Conservation (phyloP, 2,329 filamentous ascomycete species). For the Aspergillus fumigatiaffinis region DNA sequence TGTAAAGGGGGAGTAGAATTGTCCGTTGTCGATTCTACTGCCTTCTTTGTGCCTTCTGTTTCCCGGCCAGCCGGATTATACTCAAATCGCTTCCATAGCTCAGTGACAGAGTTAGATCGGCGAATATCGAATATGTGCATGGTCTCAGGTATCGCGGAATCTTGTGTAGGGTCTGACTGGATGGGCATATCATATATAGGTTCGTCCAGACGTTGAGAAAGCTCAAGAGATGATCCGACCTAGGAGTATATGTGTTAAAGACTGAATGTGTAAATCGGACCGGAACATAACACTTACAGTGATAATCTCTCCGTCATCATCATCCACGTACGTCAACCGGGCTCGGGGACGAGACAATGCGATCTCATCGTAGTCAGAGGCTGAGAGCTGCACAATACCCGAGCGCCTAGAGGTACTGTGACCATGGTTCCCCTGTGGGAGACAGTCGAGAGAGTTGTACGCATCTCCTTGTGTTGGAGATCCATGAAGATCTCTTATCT, state of each 20-base stretch:
- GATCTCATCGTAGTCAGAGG: slow-evolving; percentile 42
- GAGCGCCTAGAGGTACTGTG: slow-evolving; percentile 8
- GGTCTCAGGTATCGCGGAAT: slow-evolving; percentile 15
- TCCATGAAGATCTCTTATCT: slow-evolving; percentile 35
- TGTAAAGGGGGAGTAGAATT: background rate
- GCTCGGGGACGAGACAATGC: slow-evolving; percentile 39
- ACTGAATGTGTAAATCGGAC: slow-evolving; percentile 10
- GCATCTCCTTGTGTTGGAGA: slow-evolving; percentile 14
- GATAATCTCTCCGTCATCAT: slow-evolving; percentile 45
- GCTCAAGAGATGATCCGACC: slow-evolving; percentile 47
- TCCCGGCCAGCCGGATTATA: slow-evolving; percentile 3
- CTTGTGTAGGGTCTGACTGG: slow-evolving; percentile 6
- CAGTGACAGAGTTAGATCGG: slow-evolving; percentile 36
- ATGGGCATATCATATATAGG: slow-evolving; percentile 20
- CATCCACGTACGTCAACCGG: slow-evolving; percentile 42
- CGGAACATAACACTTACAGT: slow-evolving; percentile 31
- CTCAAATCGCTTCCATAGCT: slow-evolving; percentile 37
- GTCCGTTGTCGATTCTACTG: background rate
- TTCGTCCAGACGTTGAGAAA: slow-evolving; percentile 45
- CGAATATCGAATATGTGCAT: slow-evolving; percentile 48
- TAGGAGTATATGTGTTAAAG: slow-evolving; percentile 11
- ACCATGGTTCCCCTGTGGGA: background rate
- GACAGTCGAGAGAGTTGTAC: slow-evolving; percentile 6
- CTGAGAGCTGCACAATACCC: slow-evolving; percentile 39
- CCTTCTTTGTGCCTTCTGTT: slow-evolving; percentile 1